These are phyloP conservation scores for Eutypella sp. DNA, from an alignment of 2,329 filamentous ascomycete genomes.

Conservation along the genomic window DNA sequence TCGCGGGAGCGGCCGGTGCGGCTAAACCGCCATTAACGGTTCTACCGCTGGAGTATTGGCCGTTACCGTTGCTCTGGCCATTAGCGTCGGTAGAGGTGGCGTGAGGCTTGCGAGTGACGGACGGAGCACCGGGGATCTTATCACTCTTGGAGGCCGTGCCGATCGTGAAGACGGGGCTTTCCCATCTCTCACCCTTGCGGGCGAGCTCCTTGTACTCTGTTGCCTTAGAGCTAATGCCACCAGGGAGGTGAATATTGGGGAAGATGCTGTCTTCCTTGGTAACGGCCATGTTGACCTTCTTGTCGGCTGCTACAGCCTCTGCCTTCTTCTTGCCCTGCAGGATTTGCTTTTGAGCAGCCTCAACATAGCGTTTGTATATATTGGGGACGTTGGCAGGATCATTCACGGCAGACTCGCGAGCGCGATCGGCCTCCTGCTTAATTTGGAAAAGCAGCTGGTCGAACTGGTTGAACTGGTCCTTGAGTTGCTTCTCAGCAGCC, in stretches of 20 bases:
- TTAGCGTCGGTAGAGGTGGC: constrained; percentile 4
- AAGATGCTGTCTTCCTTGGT: constrained; percentile 87
- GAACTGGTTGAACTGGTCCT: constrained; percentile 70
- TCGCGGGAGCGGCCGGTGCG: background rate
- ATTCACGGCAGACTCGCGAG: constrained; percentile 57
- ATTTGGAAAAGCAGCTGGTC: constrained; percentile 71
- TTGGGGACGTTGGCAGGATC: constrained; percentile 72
- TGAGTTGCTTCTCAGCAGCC: constrained; percentile 83
- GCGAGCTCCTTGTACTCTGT: constrained; percentile 90
- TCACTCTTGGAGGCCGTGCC: constrained; percentile 69
- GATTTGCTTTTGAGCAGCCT: constrained; percentile 67
- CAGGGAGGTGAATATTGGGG: constrained; percentile 78
- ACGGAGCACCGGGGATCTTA: constrained; percentile 60
- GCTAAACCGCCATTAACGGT: constrained; percentile 4
- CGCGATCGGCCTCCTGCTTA: constrained; percentile 76
- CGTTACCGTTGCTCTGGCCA: constrained; percentile 17
- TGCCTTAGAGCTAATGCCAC: constrained; percentile 87
- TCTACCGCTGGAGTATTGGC: constrained; percentile 1
- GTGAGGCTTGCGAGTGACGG: constrained; percentile 44
- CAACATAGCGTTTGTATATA: constrained; percentile 81
- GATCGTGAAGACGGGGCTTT: constrained; percentile 88
- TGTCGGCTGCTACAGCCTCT: constrained; percentile 54
- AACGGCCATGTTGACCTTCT: constrained; percentile 76
- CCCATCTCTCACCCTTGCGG: constrained; percentile 85
- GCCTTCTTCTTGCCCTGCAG: constrained; percentile 76